phyloP scores from a whole-genome alignment of 73 alveolate genomes.

The Chromera velia region DNA sequence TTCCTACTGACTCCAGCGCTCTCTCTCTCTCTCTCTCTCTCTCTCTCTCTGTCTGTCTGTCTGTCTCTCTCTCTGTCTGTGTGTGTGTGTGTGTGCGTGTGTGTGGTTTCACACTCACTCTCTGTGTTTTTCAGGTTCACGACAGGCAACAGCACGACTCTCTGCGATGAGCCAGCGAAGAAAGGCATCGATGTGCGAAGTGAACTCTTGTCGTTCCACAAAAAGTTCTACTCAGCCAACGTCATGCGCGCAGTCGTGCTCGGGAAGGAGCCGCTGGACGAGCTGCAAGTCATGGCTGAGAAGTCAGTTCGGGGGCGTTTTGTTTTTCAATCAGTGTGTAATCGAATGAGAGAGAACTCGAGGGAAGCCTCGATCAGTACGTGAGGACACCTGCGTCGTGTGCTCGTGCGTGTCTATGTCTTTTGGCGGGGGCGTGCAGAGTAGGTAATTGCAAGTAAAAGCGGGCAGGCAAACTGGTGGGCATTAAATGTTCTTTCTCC shows the following conservation, averaged over 20 bases:
- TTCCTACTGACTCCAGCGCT: background rate
- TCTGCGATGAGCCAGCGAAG: too few species aligned
- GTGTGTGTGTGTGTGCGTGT: background rate
- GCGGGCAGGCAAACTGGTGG: background rate
- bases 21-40: background rate
- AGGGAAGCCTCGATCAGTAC: too few species aligned
- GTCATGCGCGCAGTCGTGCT: constrained; percentile 56
- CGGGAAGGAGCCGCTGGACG: constrained; percentile 56
- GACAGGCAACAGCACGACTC: background rate
- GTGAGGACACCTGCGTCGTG: too few species aligned
- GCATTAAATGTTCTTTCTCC: too few species aligned
- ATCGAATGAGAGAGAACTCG: too few species aligned
- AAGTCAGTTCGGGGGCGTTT: too few species aligned
- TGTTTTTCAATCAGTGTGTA: too few species aligned
- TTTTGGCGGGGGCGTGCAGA: too few species aligned
- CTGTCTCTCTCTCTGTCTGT: background rate
- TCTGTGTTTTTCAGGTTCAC: background rate
- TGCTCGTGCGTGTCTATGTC: too few species aligned
- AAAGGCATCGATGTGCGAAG: too few species aligned
- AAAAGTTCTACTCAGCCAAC: constrained; percentile 57
- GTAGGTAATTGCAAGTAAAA: too few species aligned
- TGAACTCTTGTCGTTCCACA: constrained; percentile 52
- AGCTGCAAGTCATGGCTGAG: constrained; percentile 25
- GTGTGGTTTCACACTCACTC: background rate
- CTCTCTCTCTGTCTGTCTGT: background rate